Conservation (phyloP, 441 rosid genomes). For the Gossypium armourianum region DNA sequence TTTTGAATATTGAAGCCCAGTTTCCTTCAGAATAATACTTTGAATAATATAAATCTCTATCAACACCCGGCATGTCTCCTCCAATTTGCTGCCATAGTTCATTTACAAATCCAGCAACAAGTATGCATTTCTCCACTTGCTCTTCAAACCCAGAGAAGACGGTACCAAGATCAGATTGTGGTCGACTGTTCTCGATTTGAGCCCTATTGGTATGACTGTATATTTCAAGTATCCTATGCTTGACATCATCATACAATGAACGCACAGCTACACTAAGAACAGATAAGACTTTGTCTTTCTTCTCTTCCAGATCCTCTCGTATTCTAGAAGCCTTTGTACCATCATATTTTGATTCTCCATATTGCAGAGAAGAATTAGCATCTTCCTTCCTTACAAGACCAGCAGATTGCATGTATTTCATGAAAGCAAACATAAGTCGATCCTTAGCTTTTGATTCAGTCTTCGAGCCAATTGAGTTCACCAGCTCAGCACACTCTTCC, state of each 20-base stretch:
- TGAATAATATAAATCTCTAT: slow-evolving; percentile 26
- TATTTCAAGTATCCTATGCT: slow-evolving; percentile 41
- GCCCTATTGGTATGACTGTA: slow-evolving; percentile 32
- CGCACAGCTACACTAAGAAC: slow-evolving; percentile 49
- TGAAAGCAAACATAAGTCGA: slow-evolving; percentile 61
- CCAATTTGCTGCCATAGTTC: slow-evolving; percentile 49
- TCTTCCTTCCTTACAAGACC: slow-evolving; percentile 46
- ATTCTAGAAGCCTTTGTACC: slow-evolving; percentile 31
- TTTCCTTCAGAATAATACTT: slow-evolving; percentile 36
- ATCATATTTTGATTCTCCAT: slow-evolving; percentile 31
- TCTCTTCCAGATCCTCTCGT: slow-evolving; percentile 39
- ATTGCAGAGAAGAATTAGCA: slow-evolving; percentile 28
- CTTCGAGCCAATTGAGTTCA: slow-evolving; percentile 52
- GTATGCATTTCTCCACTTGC: slow-evolving; percentile 74
- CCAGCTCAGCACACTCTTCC: slow-evolving; percentile 56
- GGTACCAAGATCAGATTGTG: slow-evolving; percentile 36
- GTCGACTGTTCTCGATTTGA: slow-evolving; percentile 30
- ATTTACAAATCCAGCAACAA: slow-evolving; percentile 48
- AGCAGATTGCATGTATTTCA: slow-evolving; percentile 62
- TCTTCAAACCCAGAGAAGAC: slow-evolving; percentile 52
- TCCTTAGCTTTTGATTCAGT: slow-evolving; percentile 73
- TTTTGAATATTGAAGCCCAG: slow-evolving; percentile 57
- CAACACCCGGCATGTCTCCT: slow-evolving; percentile 29
- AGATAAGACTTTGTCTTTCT: slow-evolving; percentile 52
- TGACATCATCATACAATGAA: slow-evolving; percentile 54